Evolutionary conservation across 768 basidiomycete genomes (phyloP).

Genomic region (Rhodosporidiobolus sp.): DNA sequence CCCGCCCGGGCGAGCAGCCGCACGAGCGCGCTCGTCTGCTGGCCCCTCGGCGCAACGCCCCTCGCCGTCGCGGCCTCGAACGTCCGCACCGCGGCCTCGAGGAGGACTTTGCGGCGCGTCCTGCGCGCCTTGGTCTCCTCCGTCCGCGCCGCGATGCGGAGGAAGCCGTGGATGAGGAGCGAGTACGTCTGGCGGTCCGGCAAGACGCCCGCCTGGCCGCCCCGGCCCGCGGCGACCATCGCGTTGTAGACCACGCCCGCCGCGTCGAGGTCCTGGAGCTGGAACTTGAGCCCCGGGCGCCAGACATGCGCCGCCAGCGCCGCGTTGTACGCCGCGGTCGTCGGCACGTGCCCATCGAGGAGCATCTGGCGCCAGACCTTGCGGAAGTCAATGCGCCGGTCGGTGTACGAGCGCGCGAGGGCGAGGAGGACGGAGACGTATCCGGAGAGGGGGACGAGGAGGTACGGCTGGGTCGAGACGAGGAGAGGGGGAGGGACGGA

Average conservation of each 20-base stretch:
- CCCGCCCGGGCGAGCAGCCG: not conserved
- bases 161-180: slow-evolving; percentile 26
- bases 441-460: slow-evolving; percentile 12
- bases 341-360: slow-evolving; percentile 18
- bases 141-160: slow-evolving; percentile 11
- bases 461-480: not conserved
- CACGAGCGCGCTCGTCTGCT: not conserved
- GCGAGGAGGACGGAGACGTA: slow-evolving; percentile 17
- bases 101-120: not conserved
- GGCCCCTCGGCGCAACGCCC: not conserved
- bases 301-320: slow-evolving; percentile 10
- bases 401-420: slow-evolving; percentile 6
- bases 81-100: slow-evolving; percentile 26
- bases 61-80: slow-evolving; percentile 1
- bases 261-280: slow-evolving; percentile 10
- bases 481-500: not conserved
- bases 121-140: not conserved
- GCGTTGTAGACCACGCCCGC: slow-evolving; percentile 28
- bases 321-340: slow-evolving; percentile 11
- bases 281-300: not conserved
- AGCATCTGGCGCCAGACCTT: not conserved
- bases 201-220: not conserved
- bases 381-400: not conserved
- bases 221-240: not conserved
- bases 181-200: slow-evolving; percentile 29